A percentile compares a stretch with the other conserved stretches of the same genome.
Conservation (phyloP, 768 basidiomycete genomes). For the Podaxis rugospora region DNA sequence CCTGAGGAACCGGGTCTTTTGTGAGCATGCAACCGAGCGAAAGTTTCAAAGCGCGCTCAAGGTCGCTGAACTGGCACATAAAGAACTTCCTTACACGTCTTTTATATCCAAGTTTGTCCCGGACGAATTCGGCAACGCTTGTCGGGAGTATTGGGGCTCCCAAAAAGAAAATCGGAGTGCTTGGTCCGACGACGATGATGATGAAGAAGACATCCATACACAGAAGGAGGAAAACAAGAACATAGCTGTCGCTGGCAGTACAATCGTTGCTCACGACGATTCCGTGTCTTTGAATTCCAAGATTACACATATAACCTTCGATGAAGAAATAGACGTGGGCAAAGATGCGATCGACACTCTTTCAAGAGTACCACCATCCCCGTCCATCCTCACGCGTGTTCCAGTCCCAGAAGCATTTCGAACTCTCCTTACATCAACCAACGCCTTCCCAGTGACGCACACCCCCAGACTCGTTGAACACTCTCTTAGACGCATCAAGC, state of each 20-base stretch:
- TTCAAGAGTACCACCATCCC: background rate
- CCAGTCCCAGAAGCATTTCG: background rate
- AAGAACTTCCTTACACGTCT: conserved; percentile 11
- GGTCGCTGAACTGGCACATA: conserved; percentile 4
- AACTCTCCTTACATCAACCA: background rate
- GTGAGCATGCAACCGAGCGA: conserved; percentile 12
- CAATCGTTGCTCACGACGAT: background rate
- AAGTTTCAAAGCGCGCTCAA: conserved; percentile 8
- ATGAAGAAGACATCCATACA: background rate
- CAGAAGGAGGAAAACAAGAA: background rate
- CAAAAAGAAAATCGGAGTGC: background rate
- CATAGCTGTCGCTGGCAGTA: background rate
- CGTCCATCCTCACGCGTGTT: background rate
- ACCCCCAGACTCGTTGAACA: background rate
- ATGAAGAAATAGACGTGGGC: background rate
- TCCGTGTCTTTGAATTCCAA: background rate
- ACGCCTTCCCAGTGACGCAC: conserved; percentile 2
- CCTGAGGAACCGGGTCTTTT: conserved; percentile 28
- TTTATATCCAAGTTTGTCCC: conserved; percentile 12
- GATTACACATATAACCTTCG: background rate
- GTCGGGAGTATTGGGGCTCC: conserved; percentile 11
- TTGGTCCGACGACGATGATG: conserved; percentile 1
- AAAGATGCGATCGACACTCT: background rate
- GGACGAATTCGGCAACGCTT: conserved; percentile 7
- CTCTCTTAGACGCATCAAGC: conserved; percentile 3